Base-by-base conservation (phyloP, 352 stramenopile genomes). In the Pseudoperonospora humuli region DNA sequence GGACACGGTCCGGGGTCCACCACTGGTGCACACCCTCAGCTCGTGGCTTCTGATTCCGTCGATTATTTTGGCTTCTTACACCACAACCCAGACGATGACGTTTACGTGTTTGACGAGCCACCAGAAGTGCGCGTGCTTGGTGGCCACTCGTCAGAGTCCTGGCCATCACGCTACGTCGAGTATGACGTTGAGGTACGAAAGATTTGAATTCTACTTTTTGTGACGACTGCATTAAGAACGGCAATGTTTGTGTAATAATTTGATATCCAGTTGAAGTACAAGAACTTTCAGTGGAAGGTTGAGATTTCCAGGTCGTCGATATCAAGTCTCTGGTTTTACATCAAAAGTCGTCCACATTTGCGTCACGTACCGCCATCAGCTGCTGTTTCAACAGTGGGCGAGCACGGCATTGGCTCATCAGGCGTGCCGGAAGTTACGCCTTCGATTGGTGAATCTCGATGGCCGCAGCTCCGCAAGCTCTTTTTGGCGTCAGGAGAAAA, bases 321-420 rank as follows among this genome's bases (percentile, higher is more conserved):
- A 15, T 88, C 83, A 18, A 80, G 77, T 14, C 59, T 93, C 13
- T 93, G 80, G 80, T 86, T 93, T 45, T 84, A 84, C 50, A 85
- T 93, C 50, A 93, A 93, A 48, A 86, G 72, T 33, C 76, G 77
- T 10, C 75, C 76, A 28, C 69, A 87, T 48, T 42, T 85, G 28
- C 64, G 66, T 14, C 60, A 76, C 26, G 59, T 62, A 17, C 57
- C 62, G 21, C 57, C 56, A 1, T 27, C 52, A 1, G 25, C 33
- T 17, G 46, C 34, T 31, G 36, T 37, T 2, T 48, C 57, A 8
- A 45, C n/a, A 54, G 14, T 48, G 33, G 14, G 6, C 35, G 51
- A 74, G 50, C 52, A 61, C 43, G 59, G 59, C 11, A 34, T 19
- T 44, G 59, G 54, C 0, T 45, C 32, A 3, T 39, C 59, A 0